phyloP scores from a whole-genome alignment of 1,139 yeast genomes.

The Scheffersomyces illinoinensis region DNA sequence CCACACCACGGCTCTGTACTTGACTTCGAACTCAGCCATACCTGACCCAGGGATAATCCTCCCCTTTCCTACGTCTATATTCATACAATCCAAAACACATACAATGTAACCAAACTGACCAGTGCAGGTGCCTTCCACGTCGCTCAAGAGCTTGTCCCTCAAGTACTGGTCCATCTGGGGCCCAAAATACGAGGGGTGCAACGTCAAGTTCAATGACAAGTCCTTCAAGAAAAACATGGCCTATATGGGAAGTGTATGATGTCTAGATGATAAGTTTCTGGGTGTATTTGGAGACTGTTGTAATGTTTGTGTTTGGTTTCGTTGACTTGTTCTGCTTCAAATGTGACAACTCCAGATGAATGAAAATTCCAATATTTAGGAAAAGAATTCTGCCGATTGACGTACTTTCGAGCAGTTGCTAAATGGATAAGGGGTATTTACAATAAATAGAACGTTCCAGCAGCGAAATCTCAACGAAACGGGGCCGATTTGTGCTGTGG shows the following conservation, averaged over 20 bases:
- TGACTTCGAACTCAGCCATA: slow-evolving; percentile 94
- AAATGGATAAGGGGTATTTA: neutral
- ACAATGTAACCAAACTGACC: slow-evolving; percentile 98
- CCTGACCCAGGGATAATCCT: slow-evolving; percentile 87
- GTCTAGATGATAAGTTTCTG: neutral
- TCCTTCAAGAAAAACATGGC: slow-evolving; percentile 66
- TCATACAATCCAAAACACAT: slow-evolving; percentile 93
- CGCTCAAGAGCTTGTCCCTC: slow-evolving; percentile 85
- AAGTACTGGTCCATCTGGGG: slow-evolving; percentile 96
- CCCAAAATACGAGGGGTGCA: slow-evolving; percentile 96
- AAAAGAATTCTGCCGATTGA: neutral
- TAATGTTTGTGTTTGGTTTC: neutral
- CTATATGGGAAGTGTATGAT: slow-evolving; percentile 1
- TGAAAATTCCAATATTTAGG: neutral
- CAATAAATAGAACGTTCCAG: neutral
- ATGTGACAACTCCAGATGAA: neutral
- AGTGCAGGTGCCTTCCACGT: slow-evolving; percentile 98
- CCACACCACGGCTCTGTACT: slow-evolving; percentile 96
- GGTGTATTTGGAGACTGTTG: neutral
- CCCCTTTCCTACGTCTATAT: slow-evolving; percentile 94
- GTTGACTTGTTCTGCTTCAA: neutral
- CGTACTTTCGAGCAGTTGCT: neutral
- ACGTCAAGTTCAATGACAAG: slow-evolving; percentile 83
- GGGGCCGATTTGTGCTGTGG: neutral
- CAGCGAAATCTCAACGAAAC: neutral